These are phyloP conservation scores for Microcyclospora tardicrescens DNA, from an alignment of 2,329 filamentous ascomycete genomes.

Conservation along the genomic window DNA sequence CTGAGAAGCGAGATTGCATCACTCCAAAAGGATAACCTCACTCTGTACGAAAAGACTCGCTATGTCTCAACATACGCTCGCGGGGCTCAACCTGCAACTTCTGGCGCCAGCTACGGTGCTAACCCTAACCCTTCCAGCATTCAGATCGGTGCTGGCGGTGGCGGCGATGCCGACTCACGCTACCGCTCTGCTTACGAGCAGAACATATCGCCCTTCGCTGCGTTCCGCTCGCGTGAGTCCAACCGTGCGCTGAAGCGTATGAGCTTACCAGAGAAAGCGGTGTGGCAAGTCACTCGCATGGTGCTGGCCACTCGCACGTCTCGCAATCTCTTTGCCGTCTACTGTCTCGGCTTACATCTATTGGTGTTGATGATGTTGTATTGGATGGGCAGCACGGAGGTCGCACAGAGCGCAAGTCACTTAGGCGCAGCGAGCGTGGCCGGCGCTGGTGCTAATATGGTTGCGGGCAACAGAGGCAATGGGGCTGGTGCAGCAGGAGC, in stretches of 20 bases:
- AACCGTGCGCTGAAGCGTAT: constrained; percentile 84
- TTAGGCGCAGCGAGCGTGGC: constrained; percentile 33
- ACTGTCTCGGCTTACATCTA: constrained; percentile 78
- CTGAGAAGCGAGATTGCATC: constrained; percentile 82
- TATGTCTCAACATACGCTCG: constrained; percentile 92
- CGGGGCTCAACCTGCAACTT: constrained; percentile 41
- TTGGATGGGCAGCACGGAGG: constrained; percentile 60
- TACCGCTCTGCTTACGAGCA: constrained; percentile 91
- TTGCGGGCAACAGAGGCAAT: constrained; percentile 6
- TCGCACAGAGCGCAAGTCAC: constrained; percentile 47
- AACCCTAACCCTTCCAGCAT: constrained; percentile 67
- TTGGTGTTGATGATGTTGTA: constrained; percentile 80
- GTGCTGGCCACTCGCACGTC: constrained; percentile 82
- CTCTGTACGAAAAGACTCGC: constrained; percentile 91
- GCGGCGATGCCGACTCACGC: constrained; percentile 45
- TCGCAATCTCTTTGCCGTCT: constrained; percentile 84
- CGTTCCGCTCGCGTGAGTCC: constrained; percentile 87
- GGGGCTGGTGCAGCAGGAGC: constrained; percentile 11
- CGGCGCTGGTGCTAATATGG: constrained; percentile 13
- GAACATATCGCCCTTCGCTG: constrained; percentile 89
- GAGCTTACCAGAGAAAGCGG: constrained; percentile 77
- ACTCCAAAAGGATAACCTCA: constrained; percentile 90
- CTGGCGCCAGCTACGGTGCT: constrained; percentile 45
- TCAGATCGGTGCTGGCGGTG: constrained; percentile 34
- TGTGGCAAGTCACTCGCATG: constrained; percentile 83